phyloP scores from a whole-genome alignment of 75 land plant genomes.

The Cupressus sempervirens region DNA sequence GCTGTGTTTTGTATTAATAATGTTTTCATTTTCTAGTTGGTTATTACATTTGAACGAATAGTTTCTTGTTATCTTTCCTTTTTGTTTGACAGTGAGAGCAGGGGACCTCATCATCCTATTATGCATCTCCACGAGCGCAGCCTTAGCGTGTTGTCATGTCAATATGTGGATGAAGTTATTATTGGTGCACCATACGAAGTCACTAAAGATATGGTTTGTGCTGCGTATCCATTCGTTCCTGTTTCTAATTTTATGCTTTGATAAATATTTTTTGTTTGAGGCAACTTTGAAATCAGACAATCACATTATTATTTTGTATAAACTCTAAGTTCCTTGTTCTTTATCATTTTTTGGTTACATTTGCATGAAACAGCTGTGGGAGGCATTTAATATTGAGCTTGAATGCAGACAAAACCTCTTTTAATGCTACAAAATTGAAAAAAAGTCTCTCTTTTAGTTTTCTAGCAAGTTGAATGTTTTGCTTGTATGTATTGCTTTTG shows the following conservation, averaged over 20 bases:
- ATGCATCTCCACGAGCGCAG: conserved; percentile 79
- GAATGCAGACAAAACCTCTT: background rate
- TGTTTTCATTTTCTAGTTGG: background rate
- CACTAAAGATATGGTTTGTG: conserved; percentile 63
- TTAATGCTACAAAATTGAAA: background rate
- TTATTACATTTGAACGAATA: background rate
- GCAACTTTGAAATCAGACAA: background rate
- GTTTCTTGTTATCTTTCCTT: background rate
- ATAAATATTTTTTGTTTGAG: background rate
- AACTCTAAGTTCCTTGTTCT: background rate
- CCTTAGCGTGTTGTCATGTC: conserved; percentile 71
- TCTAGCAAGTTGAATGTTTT: background rate
- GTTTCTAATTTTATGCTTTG: background rate
- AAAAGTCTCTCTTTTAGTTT: background rate
- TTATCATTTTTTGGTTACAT: background rate
- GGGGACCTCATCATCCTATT: conserved; percentile 59
- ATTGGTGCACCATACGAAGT: conserved; percentile 80
- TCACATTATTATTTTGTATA: background rate
- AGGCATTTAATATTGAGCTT: background rate
- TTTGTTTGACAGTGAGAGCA: conserved; percentile 37
- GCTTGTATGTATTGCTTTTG: background rate
- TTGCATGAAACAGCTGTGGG: background rate
- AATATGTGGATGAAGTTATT: conserved; percentile 77
- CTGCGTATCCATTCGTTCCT: background rate
- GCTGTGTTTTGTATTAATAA: background rate